These are phyloP conservation scores for Scedosporium boydii DNA, from an alignment of 2,329 filamentous ascomycete genomes.

Conservation along the genomic window DNA sequence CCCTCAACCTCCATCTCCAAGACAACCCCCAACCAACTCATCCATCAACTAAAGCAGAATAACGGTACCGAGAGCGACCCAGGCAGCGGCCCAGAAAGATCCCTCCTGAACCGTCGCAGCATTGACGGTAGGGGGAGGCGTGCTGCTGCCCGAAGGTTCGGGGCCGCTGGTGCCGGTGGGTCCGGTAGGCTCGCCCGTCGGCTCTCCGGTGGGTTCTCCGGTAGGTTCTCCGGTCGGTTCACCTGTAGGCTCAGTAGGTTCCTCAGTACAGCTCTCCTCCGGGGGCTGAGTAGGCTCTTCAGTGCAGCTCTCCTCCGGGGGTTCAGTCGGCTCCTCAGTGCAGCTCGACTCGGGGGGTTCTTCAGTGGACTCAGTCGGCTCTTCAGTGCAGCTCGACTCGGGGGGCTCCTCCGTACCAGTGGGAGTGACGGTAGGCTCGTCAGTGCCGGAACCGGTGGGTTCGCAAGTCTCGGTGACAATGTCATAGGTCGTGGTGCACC, in stretches of 20 bases:
- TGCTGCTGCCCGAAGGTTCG: neutral
- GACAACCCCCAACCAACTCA: no score
- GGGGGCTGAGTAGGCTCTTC: neutral
- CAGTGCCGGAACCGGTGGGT: neutral
- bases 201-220: neutral
- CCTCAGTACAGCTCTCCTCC: neutral
- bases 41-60: neutral
- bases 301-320: neutral
- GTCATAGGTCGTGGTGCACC: slow-evolving; percentile 1
- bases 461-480: neutral
- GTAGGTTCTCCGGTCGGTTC: neutral
- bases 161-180: neutral
- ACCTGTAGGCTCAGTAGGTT: neutral
- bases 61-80: neutral
- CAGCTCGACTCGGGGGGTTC: neutral
- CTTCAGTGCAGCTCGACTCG: neutral
- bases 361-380: neutral
- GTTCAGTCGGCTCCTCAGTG: neutral
- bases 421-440: neutral
- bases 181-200: neutral
- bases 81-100: neutral
- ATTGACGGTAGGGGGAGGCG: neutral
- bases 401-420: neutral
- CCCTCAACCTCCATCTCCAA: no score
- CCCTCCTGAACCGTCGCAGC: neutral